phyloP scores from a whole-genome alignment of 2,329 filamentous ascomycete genomes.

The Corniculantispora saksenae region DNA sequence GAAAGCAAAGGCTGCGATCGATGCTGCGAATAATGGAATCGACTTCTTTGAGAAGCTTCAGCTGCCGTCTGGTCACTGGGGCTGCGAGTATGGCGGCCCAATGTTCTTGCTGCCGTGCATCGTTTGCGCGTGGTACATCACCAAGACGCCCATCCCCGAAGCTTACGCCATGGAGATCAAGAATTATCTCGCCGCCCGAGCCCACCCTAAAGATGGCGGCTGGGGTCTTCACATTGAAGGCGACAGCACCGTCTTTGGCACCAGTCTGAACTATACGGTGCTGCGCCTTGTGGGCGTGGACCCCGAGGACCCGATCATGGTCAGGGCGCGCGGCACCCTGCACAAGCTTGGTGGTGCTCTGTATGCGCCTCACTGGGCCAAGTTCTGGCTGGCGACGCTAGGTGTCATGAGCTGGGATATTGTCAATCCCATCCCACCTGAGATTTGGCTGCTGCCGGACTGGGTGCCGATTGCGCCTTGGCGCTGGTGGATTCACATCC shows the following conservation, averaged over 20 bases:
- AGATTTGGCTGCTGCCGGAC: constrained; percentile 89
- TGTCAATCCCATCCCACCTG: constrained; percentile 90
- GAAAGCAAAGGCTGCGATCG: constrained; percentile 68
- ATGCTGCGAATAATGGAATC: constrained; percentile 80
- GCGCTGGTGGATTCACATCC: constrained; percentile 98
- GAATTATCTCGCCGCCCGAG: constrained; percentile 85
- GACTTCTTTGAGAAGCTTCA: constrained; percentile 89
- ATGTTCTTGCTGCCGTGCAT: constrained; percentile 92
- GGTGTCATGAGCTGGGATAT: constrained; percentile 86
- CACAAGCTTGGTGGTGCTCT: constrained; percentile 85
- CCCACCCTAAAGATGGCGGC: constrained; percentile 85
- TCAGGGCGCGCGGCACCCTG: constrained; percentile 78
- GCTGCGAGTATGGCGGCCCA: constrained; percentile 93
- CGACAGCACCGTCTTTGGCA: constrained; percentile 89
- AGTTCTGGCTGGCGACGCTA: constrained; percentile 88
- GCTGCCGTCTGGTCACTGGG: constrained; percentile 89
- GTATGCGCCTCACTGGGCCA: constrained; percentile 90
- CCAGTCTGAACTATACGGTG: constrained; percentile 80
- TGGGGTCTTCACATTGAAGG: constrained; percentile 97
- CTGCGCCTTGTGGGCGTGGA: constrained; percentile 81
- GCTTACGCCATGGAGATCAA: constrained; percentile 85
- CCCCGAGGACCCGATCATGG: constrained; percentile 80
- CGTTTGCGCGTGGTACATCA: constrained; percentile 84
- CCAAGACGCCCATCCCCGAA: constrained; percentile 80
- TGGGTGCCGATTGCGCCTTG: constrained; percentile 89